Percentiles rank a stretch among this genome's conserved stretches.
phyloP scores from a whole-genome alignment of 176 grass and related monocot genomes.

The Elymus sibiricus region DNA sequence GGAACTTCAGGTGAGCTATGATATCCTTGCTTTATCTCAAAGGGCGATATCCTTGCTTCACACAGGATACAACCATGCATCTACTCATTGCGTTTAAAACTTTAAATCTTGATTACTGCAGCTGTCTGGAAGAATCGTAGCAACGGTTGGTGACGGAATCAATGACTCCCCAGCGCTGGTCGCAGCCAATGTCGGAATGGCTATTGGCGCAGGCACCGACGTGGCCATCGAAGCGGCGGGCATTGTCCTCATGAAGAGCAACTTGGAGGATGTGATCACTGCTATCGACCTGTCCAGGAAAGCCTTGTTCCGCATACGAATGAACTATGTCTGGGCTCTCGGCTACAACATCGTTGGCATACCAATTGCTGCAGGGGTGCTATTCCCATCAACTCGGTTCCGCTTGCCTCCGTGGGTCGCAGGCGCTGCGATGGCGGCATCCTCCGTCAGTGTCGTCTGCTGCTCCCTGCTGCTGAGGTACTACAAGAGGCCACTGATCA shows the following conservation, averaged over 20 bases:
- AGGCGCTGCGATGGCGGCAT: conserved; percentile 88
- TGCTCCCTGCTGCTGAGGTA: conserved; percentile 86
- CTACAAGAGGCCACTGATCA: conserved; percentile 52
- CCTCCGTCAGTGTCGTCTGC: conserved; percentile 83
- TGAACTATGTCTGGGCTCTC: conserved; percentile 95
- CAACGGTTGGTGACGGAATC: conserved; percentile 92
- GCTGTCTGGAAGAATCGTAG: conserved; percentile 69
- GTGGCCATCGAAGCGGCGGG: conserved; percentile 92
- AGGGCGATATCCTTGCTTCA: not conserved
- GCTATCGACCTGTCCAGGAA: conserved; percentile 92
- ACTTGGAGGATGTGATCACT: conserved; percentile 88
- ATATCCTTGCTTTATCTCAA: too few relatives aligned
- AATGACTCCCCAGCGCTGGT: conserved; percentile 90
- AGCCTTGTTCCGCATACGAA: conserved; percentile 76
- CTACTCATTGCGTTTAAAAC: not conserved
- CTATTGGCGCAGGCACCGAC: conserved; percentile 80
- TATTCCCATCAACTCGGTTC: conserved; percentile 73
- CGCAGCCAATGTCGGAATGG: conserved; percentile 78
- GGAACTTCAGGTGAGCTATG: conserved; percentile 71
- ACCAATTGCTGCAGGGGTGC: conserved; percentile 66
- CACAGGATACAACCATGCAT: not conserved
- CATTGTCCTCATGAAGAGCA: conserved; percentile 95
- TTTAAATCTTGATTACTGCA: conserved; percentile 7
- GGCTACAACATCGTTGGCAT: conserved; percentile 90
- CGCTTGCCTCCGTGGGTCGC: conserved; percentile 86